Evolutionary conservation across 371 early-diverging fungal species (phyloP).

Genomic region (Blakeslea trispora): DNA sequence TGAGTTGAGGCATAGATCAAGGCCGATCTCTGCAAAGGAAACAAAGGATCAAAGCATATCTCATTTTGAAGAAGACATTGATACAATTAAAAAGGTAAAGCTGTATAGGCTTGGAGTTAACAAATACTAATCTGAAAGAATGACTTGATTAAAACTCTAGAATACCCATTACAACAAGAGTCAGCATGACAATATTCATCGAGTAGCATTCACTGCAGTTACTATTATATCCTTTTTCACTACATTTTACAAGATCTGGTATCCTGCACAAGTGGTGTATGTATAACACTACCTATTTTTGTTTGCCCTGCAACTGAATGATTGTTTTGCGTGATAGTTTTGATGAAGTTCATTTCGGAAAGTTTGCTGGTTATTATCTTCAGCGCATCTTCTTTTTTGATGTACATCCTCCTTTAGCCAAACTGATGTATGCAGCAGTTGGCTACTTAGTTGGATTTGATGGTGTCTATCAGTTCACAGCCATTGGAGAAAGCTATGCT

Average conservation of each 20-base stretch:
- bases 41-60: too few relatives aligned
- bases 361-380: constrained; percentile 96
- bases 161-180: not conserved
- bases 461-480: constrained; percentile 87
- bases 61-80: not conserved
- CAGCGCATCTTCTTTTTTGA: constrained; percentile 96
- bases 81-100: not conserved
- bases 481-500: constrained; percentile 65
- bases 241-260: constrained; percentile 55
- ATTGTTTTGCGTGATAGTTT: constrained; percentile 43
- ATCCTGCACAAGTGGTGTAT: constrained; percentile 75
- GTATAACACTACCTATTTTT: constrained; percentile 44
- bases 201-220: constrained; percentile 13
- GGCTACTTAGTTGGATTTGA: constrained; percentile 82
- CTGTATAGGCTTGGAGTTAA: too few relatives aligned
- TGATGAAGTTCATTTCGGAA: constrained; percentile 99
- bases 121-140: too few relatives aligned
- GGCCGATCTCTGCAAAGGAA: too few relatives aligned
- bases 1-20: too few relatives aligned
- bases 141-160: too few relatives aligned
- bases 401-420: constrained; percentile 86
- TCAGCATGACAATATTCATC: constrained; percentile 5
- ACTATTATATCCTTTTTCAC: constrained; percentile 21
- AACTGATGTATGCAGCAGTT: constrained; percentile 85
- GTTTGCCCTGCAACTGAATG: constrained; percentile 60